phyloP scores from a whole-genome alignment of 345 rosid genomes.

The Garcia nutans region DNA sequence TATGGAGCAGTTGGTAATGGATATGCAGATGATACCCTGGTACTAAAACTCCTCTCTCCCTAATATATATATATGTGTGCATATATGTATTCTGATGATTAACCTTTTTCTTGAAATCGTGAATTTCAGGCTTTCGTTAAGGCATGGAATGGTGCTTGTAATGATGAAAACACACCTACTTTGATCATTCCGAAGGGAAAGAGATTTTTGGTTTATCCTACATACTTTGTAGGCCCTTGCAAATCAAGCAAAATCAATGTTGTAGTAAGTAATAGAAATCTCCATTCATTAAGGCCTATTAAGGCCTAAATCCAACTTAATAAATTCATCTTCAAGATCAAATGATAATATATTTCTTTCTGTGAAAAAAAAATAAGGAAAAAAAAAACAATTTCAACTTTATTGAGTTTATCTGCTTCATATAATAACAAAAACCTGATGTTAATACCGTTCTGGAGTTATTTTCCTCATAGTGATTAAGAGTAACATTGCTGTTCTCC shows the following conservation, averaged over 20 bases:
- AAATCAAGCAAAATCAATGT: constrained; percentile 26
- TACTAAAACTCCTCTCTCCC: neutral
- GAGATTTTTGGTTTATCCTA: constrained; percentile 34
- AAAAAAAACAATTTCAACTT: too few relatives aligned
- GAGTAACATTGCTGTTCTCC: too few relatives aligned
- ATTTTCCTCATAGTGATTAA: too few relatives aligned
- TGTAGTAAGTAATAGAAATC: constrained; percentile 18
- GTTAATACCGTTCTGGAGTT: too few relatives aligned
- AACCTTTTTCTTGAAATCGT: neutral
- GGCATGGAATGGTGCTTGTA: constrained; percentile 40
- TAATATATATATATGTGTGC: too few relatives aligned
- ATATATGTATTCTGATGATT: neutral
- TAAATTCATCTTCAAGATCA: too few relatives aligned
- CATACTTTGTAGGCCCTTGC: constrained; percentile 35
- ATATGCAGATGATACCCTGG: constrained; percentile 24
- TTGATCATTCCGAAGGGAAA: constrained; percentile 24
- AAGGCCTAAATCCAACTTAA: too few relatives aligned
- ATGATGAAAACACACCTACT: neutral
- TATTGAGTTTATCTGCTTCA: too few relatives aligned
- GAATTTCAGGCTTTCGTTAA: constrained; percentile 35
- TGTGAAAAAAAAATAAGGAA: too few relatives aligned
- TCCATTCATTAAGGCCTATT: too few relatives aligned
- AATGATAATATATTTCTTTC: too few relatives aligned
- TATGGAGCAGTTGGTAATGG: constrained; percentile 4
- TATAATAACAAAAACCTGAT: too few relatives aligned